A percentile compares a stretch with the other conserved stretches of the same genome.
These are phyloP conservation scores for Komagataella kurtzmanii DNA, from an alignment of 805 yeast species.

Conservation along the genomic window DNA sequence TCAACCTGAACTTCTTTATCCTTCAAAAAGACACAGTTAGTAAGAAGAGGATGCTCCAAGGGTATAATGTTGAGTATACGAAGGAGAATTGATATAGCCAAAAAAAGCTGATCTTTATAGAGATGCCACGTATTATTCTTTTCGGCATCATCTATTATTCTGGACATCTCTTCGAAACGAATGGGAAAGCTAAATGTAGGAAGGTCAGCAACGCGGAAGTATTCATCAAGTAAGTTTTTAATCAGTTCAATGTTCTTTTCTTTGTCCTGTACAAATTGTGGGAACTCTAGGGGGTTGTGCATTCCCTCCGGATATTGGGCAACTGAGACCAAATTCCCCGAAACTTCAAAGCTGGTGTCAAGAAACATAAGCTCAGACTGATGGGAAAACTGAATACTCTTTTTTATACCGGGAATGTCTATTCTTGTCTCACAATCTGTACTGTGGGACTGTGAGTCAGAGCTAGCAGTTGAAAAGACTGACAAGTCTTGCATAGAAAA, in stretches of 20 bases:
- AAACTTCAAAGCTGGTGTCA: neutral
- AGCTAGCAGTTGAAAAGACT: neutral
- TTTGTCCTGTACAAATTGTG: neutral
- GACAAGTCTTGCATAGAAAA: neutral
- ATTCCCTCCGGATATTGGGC: neutral
- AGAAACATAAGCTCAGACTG: neutral
- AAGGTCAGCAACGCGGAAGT: neutral
- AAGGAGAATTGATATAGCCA: neutral
- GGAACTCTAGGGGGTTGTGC: neutral
- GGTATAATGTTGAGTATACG: neutral
- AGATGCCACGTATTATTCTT: neutral
- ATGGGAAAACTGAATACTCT: neutral
- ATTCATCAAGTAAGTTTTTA: neutral
- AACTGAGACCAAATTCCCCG: neutral
- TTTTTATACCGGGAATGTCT: neutral
- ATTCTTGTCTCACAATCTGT: neutral
- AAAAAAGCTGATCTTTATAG: neutral
- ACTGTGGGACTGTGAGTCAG: neutral
- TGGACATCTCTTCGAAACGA: neutral
- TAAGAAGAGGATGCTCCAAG: neutral
- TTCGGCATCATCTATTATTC: neutral
- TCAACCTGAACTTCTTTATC: neutral
- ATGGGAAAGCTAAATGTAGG: neutral
- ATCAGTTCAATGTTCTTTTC: neutral
- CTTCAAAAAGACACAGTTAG: neutral